Conservation (phyloP, 345 rosid genomes). For the Pugionium dolabratum region DNA sequence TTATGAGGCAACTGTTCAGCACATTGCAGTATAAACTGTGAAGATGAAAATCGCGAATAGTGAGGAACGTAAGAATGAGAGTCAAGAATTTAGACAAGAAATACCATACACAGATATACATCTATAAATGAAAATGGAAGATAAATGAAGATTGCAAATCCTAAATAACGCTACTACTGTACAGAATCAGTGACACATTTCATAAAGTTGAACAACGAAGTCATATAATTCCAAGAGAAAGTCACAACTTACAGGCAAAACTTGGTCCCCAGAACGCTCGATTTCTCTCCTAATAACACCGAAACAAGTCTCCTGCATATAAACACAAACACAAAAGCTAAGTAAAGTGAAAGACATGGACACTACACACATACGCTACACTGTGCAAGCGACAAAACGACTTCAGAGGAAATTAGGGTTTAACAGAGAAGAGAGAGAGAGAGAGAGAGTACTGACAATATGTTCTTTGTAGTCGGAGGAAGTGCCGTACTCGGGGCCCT, state of each 20-base stretch:
- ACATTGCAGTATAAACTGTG: constrained; percentile 79
- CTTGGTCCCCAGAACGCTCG: constrained; percentile 69
- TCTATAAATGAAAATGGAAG: no score
- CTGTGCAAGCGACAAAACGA: not conserved
- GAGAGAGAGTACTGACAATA: constrained; percentile 52
- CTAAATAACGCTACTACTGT: not conserved
- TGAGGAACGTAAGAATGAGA: not conserved
- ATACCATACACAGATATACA: not conserved
- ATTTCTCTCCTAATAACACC: constrained; percentile 77
- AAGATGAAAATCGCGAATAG: not conserved
- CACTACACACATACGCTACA: not conserved
- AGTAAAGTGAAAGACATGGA: not conserved
- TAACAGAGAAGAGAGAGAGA: constrained; percentile 12
- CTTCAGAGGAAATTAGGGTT: constrained; percentile 35
- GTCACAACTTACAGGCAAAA: constrained; percentile 48
- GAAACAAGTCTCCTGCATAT: constrained; percentile 73
- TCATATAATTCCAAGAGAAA: not conserved
- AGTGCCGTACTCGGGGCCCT: constrained; percentile 71
- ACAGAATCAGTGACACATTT: not conserved
- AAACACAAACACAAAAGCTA: not conserved
- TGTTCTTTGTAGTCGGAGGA: constrained; percentile 80
- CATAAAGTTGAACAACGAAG: not conserved
- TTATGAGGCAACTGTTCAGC: constrained; percentile 93
- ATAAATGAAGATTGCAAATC: not conserved
- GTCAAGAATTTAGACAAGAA: not conserved